Evolutionary conservation across 352 stramenopile species (phyloP).

Genomic region (Phytophthora chlamydospora): DNA sequence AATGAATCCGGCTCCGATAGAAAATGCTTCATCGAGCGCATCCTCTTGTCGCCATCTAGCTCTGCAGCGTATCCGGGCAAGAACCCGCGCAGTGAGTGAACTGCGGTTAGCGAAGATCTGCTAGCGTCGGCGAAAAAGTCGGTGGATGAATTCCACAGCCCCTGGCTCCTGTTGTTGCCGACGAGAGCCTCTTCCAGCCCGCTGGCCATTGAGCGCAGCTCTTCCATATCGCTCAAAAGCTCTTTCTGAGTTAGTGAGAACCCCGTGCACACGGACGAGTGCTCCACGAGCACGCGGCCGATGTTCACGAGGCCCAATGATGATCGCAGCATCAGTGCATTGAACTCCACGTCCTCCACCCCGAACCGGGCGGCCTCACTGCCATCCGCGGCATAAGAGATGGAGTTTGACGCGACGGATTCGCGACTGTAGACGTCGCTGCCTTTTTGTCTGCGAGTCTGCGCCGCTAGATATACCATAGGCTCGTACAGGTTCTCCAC

Average conservation of each 20-base stretch:
- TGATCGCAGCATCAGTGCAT: slow-evolving; percentile 74
- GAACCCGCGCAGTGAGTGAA: slow-evolving; percentile 61
- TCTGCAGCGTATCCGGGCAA: slow-evolving; percentile 62
- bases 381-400: background rate
- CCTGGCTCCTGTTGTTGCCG: slow-evolving; percentile 39
- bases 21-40: slow-evolving; percentile 75
- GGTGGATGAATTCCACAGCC: slow-evolving; percentile 70
- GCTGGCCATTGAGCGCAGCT: slow-evolving; percentile 31
- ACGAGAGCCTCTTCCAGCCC: slow-evolving; percentile 50
- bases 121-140: slow-evolving; percentile 64
- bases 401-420: slow-evolving; percentile 8
- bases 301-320: slow-evolving; percentile 70
- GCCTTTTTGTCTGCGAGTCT: slow-evolving; percentile 2
- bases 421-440: slow-evolving; percentile 12
- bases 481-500: slow-evolving; percentile 76
- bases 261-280: slow-evolving; percentile 61
- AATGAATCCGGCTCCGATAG: slow-evolving; percentile 63
- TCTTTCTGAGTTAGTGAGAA: slow-evolving; percentile 53
- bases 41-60: slow-evolving; percentile 57
- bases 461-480: slow-evolving; percentile 76
- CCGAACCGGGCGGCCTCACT: slow-evolving; percentile 36
- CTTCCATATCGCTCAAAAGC: slow-evolving; percentile 48
- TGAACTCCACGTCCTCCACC: slow-evolving; percentile 86
- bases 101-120: slow-evolving; percentile 23
- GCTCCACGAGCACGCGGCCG: slow-evolving; percentile 59